A percentile compares a stretch with the other conserved stretches of the same genome.
These are phyloP conservation scores for Mucor indicus DNA, from an alignment of 371 early-diverging fungal species.

Conservation along the genomic window DNA sequence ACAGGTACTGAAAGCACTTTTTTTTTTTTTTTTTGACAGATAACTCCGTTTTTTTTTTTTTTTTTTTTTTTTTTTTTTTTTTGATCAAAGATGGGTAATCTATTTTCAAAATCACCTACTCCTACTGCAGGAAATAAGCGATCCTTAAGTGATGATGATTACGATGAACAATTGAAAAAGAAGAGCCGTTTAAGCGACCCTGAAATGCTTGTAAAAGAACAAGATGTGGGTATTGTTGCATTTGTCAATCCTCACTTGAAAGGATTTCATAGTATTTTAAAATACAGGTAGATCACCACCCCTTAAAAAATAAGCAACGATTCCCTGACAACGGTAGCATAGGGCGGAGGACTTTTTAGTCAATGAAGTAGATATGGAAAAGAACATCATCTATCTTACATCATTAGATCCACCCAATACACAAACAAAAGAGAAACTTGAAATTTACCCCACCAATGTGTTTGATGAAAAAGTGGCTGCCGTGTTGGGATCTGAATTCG, in stretches of 20 bases:
- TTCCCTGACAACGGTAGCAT: no score
- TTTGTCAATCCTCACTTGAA: conserved; percentile 61
- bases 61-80: background rate
- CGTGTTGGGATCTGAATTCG: conserved; percentile 20
- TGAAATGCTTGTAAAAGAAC: conserved; percentile 33
- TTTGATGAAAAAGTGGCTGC: conserved; percentile 26
- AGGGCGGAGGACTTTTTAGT: conserved; percentile 86
- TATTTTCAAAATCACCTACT: conserved; percentile 16
- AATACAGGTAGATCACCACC: conserved; percentile 71
- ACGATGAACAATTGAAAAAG: conserved; percentile 1
- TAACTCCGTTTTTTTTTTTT: background rate
- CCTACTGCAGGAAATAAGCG: conserved; percentile 8
- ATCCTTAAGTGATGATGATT: conserved; percentile 12
- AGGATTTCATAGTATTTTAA: conserved; percentile 74
- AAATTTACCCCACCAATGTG: conserved; percentile 5
- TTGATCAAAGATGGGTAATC: conserved; percentile 20
- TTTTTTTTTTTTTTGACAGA: no score
- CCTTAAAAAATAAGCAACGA: no score
- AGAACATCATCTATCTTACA: conserved; percentile 67
- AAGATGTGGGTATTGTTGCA: conserved; percentile 74
- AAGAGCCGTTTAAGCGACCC: conserved; percentile 2
- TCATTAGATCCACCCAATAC: conserved; percentile 36
- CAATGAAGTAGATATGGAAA: conserved; percentile 84
- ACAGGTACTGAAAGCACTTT: no score
- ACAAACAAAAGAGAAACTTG: conserved; percentile 6